phyloP scores from a whole-genome alignment of 2,329 filamentous ascomycete species.

The Orbilia javanica region DNA sequence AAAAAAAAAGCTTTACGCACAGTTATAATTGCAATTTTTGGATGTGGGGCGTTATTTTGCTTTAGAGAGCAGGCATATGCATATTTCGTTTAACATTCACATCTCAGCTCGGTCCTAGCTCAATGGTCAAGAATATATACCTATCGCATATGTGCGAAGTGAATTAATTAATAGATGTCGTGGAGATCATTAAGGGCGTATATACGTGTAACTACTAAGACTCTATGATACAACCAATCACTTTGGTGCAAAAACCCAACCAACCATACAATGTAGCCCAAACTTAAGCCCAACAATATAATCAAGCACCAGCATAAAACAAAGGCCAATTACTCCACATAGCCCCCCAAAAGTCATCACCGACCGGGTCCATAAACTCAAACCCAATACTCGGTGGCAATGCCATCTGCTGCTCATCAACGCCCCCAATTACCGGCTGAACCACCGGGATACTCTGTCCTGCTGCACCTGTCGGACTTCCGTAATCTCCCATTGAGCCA shows the following conservation, averaged over 20 bases:
- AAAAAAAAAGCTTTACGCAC: slow-evolving; percentile 9
- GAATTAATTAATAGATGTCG: background rate
- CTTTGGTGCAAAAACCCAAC: background rate
- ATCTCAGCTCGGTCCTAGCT: background rate
- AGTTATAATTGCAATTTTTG: slow-evolving; percentile 2
- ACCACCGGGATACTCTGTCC: background rate
- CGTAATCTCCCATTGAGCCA: slow-evolving; percentile 24
- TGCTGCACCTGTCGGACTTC: background rate
- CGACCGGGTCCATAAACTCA: slow-evolving; percentile 36
- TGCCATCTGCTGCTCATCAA: slow-evolving; percentile 22
- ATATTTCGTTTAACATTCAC: background rate
- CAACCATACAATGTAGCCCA: background rate
- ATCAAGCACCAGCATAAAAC: slow-evolving; percentile 44
- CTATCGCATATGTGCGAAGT: background rate
- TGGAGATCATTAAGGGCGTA: background rate
- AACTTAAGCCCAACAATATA: background rate
- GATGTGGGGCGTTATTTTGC: background rate
- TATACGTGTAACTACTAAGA: background rate
- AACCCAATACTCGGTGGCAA: slow-evolving; percentile 50
- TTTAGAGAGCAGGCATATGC: background rate
- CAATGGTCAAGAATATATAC: background rate
- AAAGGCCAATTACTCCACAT: slow-evolving; percentile 58
- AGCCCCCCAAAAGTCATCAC: slow-evolving; percentile 52
- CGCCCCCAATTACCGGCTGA: background rate
- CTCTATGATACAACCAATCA: slow-evolving; percentile 7